Percentiles rank a stretch among this genome's conserved stretches.
Evolutionary conservation across 352 stramenopile species (phyloP).

Genomic region (Globisporangium radiosum): DNA sequence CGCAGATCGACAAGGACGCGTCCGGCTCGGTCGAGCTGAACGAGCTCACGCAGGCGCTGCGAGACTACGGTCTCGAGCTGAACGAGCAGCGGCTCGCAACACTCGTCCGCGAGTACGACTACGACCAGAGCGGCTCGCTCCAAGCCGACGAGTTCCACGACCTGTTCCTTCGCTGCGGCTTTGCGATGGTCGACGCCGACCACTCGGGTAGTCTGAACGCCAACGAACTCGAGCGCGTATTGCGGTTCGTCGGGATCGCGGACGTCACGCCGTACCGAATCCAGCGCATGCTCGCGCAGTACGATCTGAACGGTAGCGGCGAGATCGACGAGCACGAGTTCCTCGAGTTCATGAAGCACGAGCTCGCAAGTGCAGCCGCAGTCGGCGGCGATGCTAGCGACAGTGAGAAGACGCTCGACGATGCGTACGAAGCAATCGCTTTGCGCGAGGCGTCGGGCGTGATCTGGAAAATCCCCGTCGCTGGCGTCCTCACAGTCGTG

Average conservation of each 20-base stretch:
- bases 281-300: slow-evolving; percentile 40
- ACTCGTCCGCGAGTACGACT: slow-evolving; percentile 48
- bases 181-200: slow-evolving; percentile 53
- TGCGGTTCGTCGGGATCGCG: slow-evolving; percentile 43
- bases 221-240: slow-evolving; percentile 39
- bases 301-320: slow-evolving; percentile 64
- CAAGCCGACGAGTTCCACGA: slow-evolving; percentile 47
- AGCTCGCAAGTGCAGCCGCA: slow-evolving; percentile 12
- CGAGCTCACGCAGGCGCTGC: slow-evolving; percentile 31
- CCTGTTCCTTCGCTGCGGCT: slow-evolving; percentile 49
- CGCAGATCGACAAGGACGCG: slow-evolving; percentile 38
- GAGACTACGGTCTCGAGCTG: slow-evolving; percentile 27
- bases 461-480: slow-evolving; percentile 34
- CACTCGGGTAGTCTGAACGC: slow-evolving; percentile 44
- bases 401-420: slow-evolving; percentile 7
- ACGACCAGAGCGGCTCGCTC: slow-evolving; percentile 34
- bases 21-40: slow-evolving; percentile 36
- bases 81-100: slow-evolving; percentile 21
- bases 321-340: slow-evolving; percentile 73
- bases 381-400: background rate
- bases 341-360: slow-evolving; percentile 63
- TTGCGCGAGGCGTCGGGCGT: slow-evolving; percentile 22
- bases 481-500: slow-evolving; percentile 28
- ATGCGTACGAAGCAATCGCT: slow-evolving; percentile 21
- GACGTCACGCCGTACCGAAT: slow-evolving; percentile 34